Conservation (phyloP, 2,329 filamentous ascomycete species). For the Lachnellula willkommii region DNA sequence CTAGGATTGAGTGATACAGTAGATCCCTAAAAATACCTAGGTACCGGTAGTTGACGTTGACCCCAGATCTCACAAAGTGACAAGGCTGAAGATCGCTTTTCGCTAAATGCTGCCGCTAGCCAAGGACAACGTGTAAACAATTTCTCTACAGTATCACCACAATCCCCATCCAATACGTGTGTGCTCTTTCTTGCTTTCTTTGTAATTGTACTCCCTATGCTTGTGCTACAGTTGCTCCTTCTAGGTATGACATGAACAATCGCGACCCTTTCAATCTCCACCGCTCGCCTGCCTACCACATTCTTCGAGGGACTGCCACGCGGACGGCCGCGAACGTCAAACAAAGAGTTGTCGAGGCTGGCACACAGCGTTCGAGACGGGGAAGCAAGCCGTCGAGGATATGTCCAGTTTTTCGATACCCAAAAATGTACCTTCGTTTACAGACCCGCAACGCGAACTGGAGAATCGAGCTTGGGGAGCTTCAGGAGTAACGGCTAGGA, state of each 20-base stretch:
- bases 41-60: no score
- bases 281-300: slow-evolving; percentile 43
- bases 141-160: neutral
- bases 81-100: neutral
- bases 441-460: slow-evolving; percentile 56
- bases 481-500: slow-evolving; percentile 41
- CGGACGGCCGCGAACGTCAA: slow-evolving; percentile 41
- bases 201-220: slow-evolving; percentile 6
- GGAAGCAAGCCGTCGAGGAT: slow-evolving; percentile 37
- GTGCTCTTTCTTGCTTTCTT: neutral
- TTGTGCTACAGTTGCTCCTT: slow-evolving; percentile 19
- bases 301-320: slow-evolving; percentile 45
- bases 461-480: slow-evolving; percentile 64
- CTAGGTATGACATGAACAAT: slow-evolving; percentile 32
- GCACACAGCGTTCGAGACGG: slow-evolving; percentile 43
- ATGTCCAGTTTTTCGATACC: slow-evolving; percentile 63
- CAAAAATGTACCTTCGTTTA: slow-evolving; percentile 64
- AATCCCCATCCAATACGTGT: neutral
- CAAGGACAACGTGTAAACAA: neutral
- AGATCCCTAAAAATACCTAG: no score
- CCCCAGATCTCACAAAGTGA: neutral
- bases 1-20: no score
- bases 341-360: slow-evolving; percentile 45
- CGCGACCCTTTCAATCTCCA: slow-evolving; percentile 34
- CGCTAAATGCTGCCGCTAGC: neutral